These are phyloP conservation scores for Lichtheimia hyalospora DNA, from an alignment of 371 early-diverging fungal genomes.

Conservation along the genomic window DNA sequence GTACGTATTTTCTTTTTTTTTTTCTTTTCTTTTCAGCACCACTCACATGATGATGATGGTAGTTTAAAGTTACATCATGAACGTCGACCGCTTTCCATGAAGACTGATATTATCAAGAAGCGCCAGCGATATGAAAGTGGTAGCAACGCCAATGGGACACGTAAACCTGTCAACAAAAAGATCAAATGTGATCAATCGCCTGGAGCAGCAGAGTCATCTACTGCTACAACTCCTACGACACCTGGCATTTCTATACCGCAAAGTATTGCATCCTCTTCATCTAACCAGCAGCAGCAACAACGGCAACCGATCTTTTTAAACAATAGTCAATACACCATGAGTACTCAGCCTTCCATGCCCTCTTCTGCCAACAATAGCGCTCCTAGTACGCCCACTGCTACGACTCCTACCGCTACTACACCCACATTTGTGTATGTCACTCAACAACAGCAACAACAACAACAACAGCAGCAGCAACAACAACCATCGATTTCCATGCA, in stretches of 20 bases:
- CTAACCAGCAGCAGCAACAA: conserved; percentile 2
- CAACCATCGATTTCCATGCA: neutral
- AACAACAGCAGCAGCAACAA: conserved; percentile 6
- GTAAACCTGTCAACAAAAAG: conserved; percentile 15
- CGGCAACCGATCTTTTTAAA: conserved; percentile 3
- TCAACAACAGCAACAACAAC: conserved; percentile 7
- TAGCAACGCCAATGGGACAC: conserved; percentile 6
- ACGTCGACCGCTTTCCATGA: conserved; percentile 73
- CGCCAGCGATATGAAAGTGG: conserved; percentile 69
- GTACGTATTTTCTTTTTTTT: conserved; percentile 32
- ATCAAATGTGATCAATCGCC: conserved; percentile 15
- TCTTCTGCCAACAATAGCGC: neutral
- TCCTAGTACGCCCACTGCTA: neutral
- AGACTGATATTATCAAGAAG: conserved; percentile 78
- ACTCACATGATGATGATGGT: neutral
- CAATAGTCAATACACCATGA: conserved; percentile 5
- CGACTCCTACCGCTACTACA: neutral
- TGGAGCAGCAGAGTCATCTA: conserved; percentile 11
- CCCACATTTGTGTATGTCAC: conserved; percentile 12
- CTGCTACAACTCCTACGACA: conserved; percentile 5
- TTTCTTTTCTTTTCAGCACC: neutral
- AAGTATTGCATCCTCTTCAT: neutral
- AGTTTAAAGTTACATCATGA: conserved; percentile 79
- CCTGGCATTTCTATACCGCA: neutral
- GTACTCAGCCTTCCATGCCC: neutral